Evolutionary conservation across 352 stramenopile species (phyloP), one percentile per base, ranked within the genome.

Genomic region (Globisporangium ultimum): DNA sequence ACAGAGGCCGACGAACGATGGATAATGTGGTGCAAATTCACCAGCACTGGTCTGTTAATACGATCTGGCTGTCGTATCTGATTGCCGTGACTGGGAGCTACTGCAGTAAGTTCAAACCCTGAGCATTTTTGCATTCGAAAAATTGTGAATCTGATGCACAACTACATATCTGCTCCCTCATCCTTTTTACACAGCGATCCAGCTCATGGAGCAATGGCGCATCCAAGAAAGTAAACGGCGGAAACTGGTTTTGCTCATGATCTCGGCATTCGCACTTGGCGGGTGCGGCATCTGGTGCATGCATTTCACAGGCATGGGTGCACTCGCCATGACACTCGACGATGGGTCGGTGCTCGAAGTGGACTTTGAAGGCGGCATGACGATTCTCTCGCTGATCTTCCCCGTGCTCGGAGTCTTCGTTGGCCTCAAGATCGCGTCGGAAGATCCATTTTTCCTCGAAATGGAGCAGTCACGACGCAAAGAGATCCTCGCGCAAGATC

Each of bases 261-360:
- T 84, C 0, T 74, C 80, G 3, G 63, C 76, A 0, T 18, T 84
- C 22, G 61, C 71, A 1, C 59, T 89, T n/a, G 78, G 80, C 22
- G 80, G 78, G 3, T 84, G 76, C 43, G 78, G 76, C 18, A 88
- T 90, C 51, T 90, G 78, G 80, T 70, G 61, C 65, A 88, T 83
- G 76, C 80, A 90, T n/a, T 88, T 90, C 55, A 83, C 78, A 5
- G 80, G 80, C 22, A 90, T 90, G 78, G 74, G 76, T 21, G 78
- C 80, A 13, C 63, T 79, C 9, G n/a, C 68, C 12, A 46, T 88
- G 38, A 55, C 41, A 1, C 60, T 73, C 34, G 58, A 67, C 3
- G 70, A 88, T 46, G 68, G 68, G 0, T 64, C 67, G 6, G 24
- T 73, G 0, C 55, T 89, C 13, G 22, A 51, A 0, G 67, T 88